Evolutionary conservation across 2,329 filamentous ascomycete genomes (phyloP), one percentile per base, ranked within the genome.

Genomic region (Hysterium pulicare): DNA sequence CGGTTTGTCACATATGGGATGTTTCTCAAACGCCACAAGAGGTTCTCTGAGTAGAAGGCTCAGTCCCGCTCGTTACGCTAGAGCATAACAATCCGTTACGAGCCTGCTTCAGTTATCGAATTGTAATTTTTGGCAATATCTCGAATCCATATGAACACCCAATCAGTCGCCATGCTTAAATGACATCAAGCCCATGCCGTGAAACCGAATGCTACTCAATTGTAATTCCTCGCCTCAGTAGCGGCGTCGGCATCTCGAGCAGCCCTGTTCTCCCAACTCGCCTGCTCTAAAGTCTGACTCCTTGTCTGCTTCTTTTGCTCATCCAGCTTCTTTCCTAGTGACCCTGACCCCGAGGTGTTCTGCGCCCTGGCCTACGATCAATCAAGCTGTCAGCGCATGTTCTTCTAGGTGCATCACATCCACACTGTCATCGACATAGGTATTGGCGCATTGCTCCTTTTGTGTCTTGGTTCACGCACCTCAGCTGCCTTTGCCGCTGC

Each of bases 401-500:
- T 26, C 3, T 34, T 28, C 30, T 20, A 5, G 20, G 10, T 33
- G 5, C 22, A n/a, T 50, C 41, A 54, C 46, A 54, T 48, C 46
- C 51, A 57, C 17, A 39, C 47, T 17, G 47, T 48, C 30, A 48
- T 52, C 36, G 44, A 50, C 47, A 49, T 55, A 15, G 49, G 46
- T 33, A 49, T 46, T 24, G 28, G 41, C 24, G 32, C 34, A 21
- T 31, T 19, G 22, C 30, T 37, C 31, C 37, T 35, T 15, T n/a
- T 33, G 7, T 30, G 16, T 40, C 28, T 30, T 39, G 39, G n/a
- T 32, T 17, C 51, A 71, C 81, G 62, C 66, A 94, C 90, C 83
- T 94, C 87, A 46, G 90, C 90, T 40, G 90, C 90, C 51, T 81
- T 79, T 0, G 88, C 89, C 3, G 90, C 90, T 46, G 82, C 86